Base-by-base conservation (phyloP, 768 basidiomycete genomes). In the Amanita phalloides region DNA sequence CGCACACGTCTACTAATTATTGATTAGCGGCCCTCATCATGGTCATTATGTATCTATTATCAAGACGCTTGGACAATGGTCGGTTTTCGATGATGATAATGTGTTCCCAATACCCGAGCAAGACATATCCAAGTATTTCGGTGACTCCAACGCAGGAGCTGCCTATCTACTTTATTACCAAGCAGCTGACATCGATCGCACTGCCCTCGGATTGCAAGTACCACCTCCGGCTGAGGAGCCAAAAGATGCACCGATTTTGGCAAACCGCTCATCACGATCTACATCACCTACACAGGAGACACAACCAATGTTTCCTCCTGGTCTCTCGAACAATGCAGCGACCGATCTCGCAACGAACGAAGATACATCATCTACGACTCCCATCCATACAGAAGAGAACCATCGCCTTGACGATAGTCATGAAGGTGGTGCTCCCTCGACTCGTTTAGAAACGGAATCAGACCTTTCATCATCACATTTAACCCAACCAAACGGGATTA, bases 131-230 rank as follows among this genome's bases (percentile, higher is more conserved):
- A 86, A 85, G 62, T 99, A 95, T 68, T 99, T 92, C 66, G 96
- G 96, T 55, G 96, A 98, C 62, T 86, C 77, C 10, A 78, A 79
- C 59, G 73, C 83, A 1, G 94, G 94, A 33, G 84, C 87, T 39
- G 96, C 95, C 17, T 99, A 99, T 65, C 93, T 98, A 23, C 75
- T 99, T 35, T 98, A 95, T 69, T 99, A 98, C 66, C 92, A 97
- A 67, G 93, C 92, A 23, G 83, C 77, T 32, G 92, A 97, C 65
- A 75, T 98, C 51, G 85, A 95, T 62, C 71, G 77, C 33, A 63
- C 70, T n/a, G 71, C 75, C 20, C 75, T 94, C 26, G 93, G 91
- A 1, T 67, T 95, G 20, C 77, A 72, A 44, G 60, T 56, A 41
- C 60, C 57, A 53, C 59, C 55, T 50, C 66, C 49, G 57, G 62